Base-by-base conservation (phyloP, 2,329 filamentous ascomycete species). In the Colletotrichum tropicale region DNA sequence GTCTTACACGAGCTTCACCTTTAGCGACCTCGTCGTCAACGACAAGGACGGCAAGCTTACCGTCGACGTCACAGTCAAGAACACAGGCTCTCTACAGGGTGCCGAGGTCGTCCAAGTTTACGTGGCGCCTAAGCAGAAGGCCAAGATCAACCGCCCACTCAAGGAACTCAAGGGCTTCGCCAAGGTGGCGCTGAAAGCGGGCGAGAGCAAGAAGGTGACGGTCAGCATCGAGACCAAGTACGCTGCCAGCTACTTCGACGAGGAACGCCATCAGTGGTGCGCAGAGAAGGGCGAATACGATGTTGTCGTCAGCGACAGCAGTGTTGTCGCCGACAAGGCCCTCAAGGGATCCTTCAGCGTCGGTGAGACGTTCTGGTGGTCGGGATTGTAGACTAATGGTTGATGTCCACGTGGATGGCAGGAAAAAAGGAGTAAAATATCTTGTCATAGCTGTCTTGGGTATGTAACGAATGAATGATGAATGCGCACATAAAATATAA, bases 241-340 rank as follows among this genome's bases (percentile, higher is more conserved):
- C 70, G 92, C 91, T 0, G 89, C 91, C 0, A 91, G 91, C 70
- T 95, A 93, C 84, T 95, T 92, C 88, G 93, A 95, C 78, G 94
- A 95, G 85, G 88, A 90, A 77, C 86, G 90, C 15, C 87, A 89
- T 71, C 86, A 91, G 79, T 96, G 93, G 93, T 89, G 90, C 24
- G 89, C 89, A 2, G 93, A 94, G 84, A 88, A 88, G 81, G 94
- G 93, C 34, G 86, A 86, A 64, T 95, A 95, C 81, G 89, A 89
- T 72, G 87, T 95, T 18, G 83, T 92, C 70, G 89, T 94, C 4
- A 89, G 88, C 10, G 86, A 89, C 65, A 93, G 90, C 75, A 94
- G 89, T 78, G 85, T 78, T 6, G 82, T 90, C 43, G 87, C 85
- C 6, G 84, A 79, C 3, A 88, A 87, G 76, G 85, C 87, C 10